Base-by-base conservation (phyloP, 2,329 filamentous ascomycete genomes). In the Endoconidiophora laricicola region DNA sequence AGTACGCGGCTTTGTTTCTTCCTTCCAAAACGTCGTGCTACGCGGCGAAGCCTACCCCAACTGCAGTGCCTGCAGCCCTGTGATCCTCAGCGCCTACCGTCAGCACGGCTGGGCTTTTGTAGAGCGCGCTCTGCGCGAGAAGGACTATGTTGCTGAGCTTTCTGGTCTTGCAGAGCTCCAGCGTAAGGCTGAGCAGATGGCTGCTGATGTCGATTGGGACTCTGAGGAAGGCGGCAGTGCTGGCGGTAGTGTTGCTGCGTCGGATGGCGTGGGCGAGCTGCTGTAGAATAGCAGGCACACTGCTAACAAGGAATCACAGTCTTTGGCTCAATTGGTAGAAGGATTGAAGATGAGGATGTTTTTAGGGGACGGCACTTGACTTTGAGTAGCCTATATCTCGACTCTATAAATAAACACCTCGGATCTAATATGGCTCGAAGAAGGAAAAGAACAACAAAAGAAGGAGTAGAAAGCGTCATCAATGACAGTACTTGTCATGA, bases 51-150 rank as follows among this genome's bases (percentile, higher is more conserved):
- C 83, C 0, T 93, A 88, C 62, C 79, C 86, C 51, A 81, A 79
- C 62, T 93, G 86, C 63, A 86, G 83, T 45, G 86, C 83, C 2
- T 93, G 86, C 59, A 86, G 82, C 55, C 73, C 74, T 33, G 76
- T 72, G 41, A 78, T 93, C 24, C 63, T 90, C 1, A 69, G 72
- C 0, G 76, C 77, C 1, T 91, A 88, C 60, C 71, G 76, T 43
- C 62, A 65, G 2, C 74, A 80, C 43, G 81, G 79, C 0, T 93
- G 85, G 84, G 74, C 69, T 0, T 93, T 93, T 61, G 76, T 91
- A 33, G 81, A 81, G 66, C 71, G 72, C 52, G 85, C 85, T 0
- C 64, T 91, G 12, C 75, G 78, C 53, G 81, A 88, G 62, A 79
- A 78, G 59, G 80, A 86, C 1, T 91, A 83, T 60, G 82, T 93